These are phyloP conservation scores for Crucibulum laeve DNA, from an alignment of 768 basidiomycete species.

Conservation along the genomic window DNA sequence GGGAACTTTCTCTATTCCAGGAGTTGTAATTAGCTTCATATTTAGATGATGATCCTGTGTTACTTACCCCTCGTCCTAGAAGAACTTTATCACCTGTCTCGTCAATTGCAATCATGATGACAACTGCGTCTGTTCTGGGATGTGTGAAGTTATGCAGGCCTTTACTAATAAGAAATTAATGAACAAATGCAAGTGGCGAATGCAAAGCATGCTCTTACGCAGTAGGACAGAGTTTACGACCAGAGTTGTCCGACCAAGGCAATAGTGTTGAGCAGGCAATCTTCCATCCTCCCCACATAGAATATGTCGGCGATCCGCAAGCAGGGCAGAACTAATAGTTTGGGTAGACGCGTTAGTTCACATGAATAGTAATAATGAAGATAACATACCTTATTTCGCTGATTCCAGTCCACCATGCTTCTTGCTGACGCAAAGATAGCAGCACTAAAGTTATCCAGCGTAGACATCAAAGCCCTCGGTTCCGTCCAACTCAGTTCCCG, in stretches of 20 bases:
- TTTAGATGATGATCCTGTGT: not conserved
- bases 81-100: slow-evolving; percentile 79
- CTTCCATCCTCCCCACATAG: slow-evolving; percentile 97
- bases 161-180: slow-evolving; percentile 40
- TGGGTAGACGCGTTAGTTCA: slow-evolving; percentile 2
- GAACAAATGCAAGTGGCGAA: not conserved
- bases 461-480: slow-evolving; percentile 51
- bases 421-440: slow-evolving; percentile 75
- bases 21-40: slow-evolving; percentile 1
- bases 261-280: slow-evolving; percentile 70
- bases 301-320: slow-evolving; percentile 78
- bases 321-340: slow-evolving; percentile 74
- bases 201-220: slow-evolving; percentile 39
- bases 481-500: slow-evolving; percentile 56
- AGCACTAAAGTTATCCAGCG: slow-evolving; percentile 61
- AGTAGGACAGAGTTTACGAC: slow-evolving; percentile 65
- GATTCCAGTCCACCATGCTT: slow-evolving; percentile 91
- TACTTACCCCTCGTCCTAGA: slow-evolving; percentile 77
- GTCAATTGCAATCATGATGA: slow-evolving; percentile 87
- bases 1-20: slow-evolving; percentile 58
- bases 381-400: slow-evolving; percentile 66
- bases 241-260: slow-evolving; percentile 67
- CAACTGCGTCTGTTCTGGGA: slow-evolving; percentile 82
- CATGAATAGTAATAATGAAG: not conserved
- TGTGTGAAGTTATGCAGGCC: slow-evolving; percentile 87